Percentiles rank a stretch among this genome's conserved stretches.
Conservation (phyloP, 805 yeast species). For the Saturnispora halmiae region DNA sequence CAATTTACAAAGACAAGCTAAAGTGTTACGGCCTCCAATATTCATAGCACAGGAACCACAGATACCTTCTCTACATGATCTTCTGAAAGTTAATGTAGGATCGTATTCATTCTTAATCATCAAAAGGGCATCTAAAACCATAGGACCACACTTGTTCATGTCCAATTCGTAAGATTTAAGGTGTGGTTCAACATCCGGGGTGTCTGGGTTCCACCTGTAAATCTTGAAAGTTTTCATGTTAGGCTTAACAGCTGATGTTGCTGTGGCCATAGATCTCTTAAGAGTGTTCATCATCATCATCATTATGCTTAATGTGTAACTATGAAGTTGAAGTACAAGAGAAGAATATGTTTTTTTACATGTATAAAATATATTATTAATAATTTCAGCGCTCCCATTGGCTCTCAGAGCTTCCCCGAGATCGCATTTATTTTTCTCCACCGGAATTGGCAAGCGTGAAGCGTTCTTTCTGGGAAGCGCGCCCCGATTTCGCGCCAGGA, state of each 20-base stretch:
- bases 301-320: too few species aligned
- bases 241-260: constrained; percentile 36
- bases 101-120: constrained; percentile 97
- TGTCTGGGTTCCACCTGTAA: constrained; percentile 98
- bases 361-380: too few species aligned
- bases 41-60: constrained; percentile 99
- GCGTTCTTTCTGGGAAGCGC: constrained; percentile 12
- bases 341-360: neutral
- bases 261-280: constrained; percentile 37
- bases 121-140: constrained; percentile 90
- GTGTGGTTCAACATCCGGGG: constrained; percentile 84
- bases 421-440: constrained; percentile 12
- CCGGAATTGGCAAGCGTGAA: constrained; percentile 17
- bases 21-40: constrained; percentile 93
- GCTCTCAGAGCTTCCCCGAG: neutral
- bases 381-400: too few species aligned
- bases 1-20: constrained; percentile 93
- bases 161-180: constrained; percentile 79
- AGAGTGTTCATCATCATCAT: constrained; percentile 1
- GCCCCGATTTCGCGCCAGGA: constrained; percentile 15
- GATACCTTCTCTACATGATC: constrained; percentile 98
- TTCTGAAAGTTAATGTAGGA: constrained; percentile 88
- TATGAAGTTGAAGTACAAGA: neutral
- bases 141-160: constrained; percentile 90
- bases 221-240: constrained; percentile 78